These are phyloP conservation scores for Backusella luteola DNA, from an alignment of 192 early-diverging fungal species.

Conservation along the genomic window DNA sequence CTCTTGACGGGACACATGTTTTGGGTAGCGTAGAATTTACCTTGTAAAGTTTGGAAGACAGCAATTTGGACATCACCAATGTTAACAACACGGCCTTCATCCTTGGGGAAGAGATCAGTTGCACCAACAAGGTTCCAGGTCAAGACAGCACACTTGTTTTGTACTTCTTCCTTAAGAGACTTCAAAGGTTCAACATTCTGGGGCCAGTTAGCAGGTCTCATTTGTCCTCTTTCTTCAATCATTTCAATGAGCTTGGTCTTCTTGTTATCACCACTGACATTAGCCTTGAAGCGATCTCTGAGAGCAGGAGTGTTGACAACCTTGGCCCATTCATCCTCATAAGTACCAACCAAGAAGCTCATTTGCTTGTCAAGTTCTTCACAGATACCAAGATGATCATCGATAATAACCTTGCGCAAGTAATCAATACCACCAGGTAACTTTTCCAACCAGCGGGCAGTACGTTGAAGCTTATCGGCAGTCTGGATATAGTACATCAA, in stretches of 20 bases:
- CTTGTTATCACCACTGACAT: slow-evolving; percentile 57
- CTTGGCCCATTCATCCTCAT: slow-evolving; percentile 64
- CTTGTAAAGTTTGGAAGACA: slow-evolving; percentile 45
- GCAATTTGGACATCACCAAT: slow-evolving; percentile 66
- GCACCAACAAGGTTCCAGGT: slow-evolving; percentile 42
- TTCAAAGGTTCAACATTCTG: slow-evolving; percentile 32
- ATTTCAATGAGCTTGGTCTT: slow-evolving; percentile 47
- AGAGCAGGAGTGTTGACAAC: slow-evolving; percentile 59
- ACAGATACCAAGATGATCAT: slow-evolving; percentile 64
- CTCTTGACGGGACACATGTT: slow-evolving; percentile 80
- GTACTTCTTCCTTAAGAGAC: slow-evolving; percentile 18
- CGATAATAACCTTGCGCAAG: slow-evolving; percentile 56
- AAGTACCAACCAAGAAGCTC: slow-evolving; percentile 54
- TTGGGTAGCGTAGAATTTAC: slow-evolving; percentile 68
- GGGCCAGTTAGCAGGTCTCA: slow-evolving; percentile 62
- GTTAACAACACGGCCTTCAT: slow-evolving; percentile 52
- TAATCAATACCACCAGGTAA: slow-evolving; percentile 66
- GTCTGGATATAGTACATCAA: slow-evolving; percentile 72
- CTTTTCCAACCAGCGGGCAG: slow-evolving; percentile 71
- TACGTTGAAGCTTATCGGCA: slow-evolving; percentile 60
- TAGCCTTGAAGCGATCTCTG: slow-evolving; percentile 57
- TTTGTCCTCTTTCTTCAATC: slow-evolving; percentile 62
- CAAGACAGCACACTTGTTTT: slow-evolving; percentile 4
- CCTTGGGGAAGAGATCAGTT: slow-evolving; percentile 39
- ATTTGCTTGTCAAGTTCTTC: slow-evolving; percentile 68